These are phyloP conservation scores for Penicillium sp. DNA, from an alignment of 2,329 filamentous ascomycete genomes.

Conservation along the genomic window DNA sequence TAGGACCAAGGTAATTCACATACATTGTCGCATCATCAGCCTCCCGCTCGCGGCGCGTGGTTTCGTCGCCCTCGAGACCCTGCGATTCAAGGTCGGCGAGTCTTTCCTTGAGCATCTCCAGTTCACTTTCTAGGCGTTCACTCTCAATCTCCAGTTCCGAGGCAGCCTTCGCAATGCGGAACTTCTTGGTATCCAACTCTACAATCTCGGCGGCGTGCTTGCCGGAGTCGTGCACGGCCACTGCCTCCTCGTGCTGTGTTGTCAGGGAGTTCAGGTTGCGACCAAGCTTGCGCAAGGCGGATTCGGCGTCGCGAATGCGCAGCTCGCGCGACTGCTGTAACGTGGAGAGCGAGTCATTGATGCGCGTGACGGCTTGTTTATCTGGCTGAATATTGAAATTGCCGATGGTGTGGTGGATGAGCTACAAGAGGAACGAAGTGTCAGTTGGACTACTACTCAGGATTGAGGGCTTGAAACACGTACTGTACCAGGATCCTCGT, in stretches of 20 bases:
- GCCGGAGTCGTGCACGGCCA: slow-evolving; percentile 69
- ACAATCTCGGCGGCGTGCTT: slow-evolving; percentile 82
- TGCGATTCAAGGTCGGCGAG: slow-evolving; percentile 82
- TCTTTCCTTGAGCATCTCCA: slow-evolving; percentile 69
- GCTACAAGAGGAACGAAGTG: slow-evolving; percentile 49
- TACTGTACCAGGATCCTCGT: slow-evolving; percentile 87
- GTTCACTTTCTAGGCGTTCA: slow-evolving; percentile 79
- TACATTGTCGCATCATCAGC: slow-evolving; percentile 51
- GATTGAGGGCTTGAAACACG: slow-evolving; percentile 23
- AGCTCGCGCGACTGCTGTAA: slow-evolving; percentile 81
- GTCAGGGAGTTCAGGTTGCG: slow-evolving; percentile 72
- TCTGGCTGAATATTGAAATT: slow-evolving; percentile 96
- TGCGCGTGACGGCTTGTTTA: slow-evolving; percentile 76
- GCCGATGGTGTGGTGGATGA: slow-evolving; percentile 84
- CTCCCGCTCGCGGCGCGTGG: slow-evolving; percentile 51
- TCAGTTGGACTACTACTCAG: neutral
- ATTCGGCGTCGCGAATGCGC: slow-evolving; percentile 68
- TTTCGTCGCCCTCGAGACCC: slow-evolving; percentile 70
- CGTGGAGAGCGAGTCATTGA: slow-evolving; percentile 76
- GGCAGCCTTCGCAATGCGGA: slow-evolving; percentile 87
- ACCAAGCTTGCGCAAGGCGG: slow-evolving; percentile 66
- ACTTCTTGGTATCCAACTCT: slow-evolving; percentile 86
- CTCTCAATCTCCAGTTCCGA: slow-evolving; percentile 89
- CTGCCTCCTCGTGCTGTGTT: slow-evolving; percentile 72
- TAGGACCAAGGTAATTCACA: slow-evolving; percentile 11